phyloP scores from a whole-genome alignment of 306 rosid species.

The apple (Malus domestica) region ASM211411v1 NC_041793.1:26338501-26339000 shows the following conservation, averaged over 20 bases:
- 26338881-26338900: constrained; percentile 1
- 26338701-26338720: neutral
- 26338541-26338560: neutral
- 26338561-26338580: neutral
- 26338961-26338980: constrained; percentile 82
- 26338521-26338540: neutral
- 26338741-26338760: neutral
- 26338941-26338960: constrained; percentile 91
- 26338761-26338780: neutral
- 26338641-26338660: too few species aligned
- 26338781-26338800: neutral
- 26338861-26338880: neutral
- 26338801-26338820: neutral
- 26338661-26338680: neutral
- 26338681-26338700: neutral
- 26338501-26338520: neutral
- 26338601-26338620: neutral
- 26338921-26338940: constrained; percentile 81
- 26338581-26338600: neutral
- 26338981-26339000: constrained; percentile 76
- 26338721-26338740: neutral
- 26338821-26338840: neutral
- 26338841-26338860: neutral
- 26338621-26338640: neutral
- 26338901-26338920: constrained; percentile 1